Percentiles rank a stretch among this genome's conserved stretches.
phyloP scores from a whole-genome alignment of 345 rosid genomes.

The Acer saccharum region DNA sequence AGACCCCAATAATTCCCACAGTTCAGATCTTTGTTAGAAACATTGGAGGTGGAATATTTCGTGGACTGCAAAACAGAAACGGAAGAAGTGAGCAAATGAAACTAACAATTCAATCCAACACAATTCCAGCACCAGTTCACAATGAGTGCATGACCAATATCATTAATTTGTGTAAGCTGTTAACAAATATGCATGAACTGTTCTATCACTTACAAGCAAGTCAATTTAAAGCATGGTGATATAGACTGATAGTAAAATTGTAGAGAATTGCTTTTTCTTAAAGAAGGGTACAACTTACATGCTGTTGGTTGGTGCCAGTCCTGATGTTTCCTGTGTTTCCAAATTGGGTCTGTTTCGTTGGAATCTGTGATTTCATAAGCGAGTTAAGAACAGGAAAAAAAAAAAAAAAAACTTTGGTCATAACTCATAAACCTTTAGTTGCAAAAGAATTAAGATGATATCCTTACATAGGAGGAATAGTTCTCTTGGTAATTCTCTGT shows the following conservation, averaged over 20 bases:
- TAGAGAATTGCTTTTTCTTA: background rate
- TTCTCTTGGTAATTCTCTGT: constrained; percentile 29
- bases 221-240: background rate
- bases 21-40: constrained; percentile 13
- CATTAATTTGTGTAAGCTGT: background rate
- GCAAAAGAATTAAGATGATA: constrained; percentile 2
- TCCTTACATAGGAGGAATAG: constrained; percentile 36
- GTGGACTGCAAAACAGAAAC: constrained; percentile 15
- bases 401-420: background rate
- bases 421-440: constrained; percentile 1
- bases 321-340: constrained; percentile 20
- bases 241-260: background rate
- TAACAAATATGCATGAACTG: background rate
- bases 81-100: background rate
- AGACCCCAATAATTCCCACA: background rate
- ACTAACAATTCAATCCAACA: background rate
- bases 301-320: constrained; percentile 2
- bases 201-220: background rate
- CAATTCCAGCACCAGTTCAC: background rate
- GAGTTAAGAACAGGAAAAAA: background rate
- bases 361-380: constrained; percentile 31
- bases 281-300: constrained; percentile 13
- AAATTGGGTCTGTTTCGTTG: constrained; percentile 12
- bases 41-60: constrained; percentile 7
- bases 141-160: background rate